Evolutionary conservation across 371 early-diverging fungal genomes (phyloP), one percentile per base, ranked within the genome.

Genomic region (Mucor plumbeus): DNA sequence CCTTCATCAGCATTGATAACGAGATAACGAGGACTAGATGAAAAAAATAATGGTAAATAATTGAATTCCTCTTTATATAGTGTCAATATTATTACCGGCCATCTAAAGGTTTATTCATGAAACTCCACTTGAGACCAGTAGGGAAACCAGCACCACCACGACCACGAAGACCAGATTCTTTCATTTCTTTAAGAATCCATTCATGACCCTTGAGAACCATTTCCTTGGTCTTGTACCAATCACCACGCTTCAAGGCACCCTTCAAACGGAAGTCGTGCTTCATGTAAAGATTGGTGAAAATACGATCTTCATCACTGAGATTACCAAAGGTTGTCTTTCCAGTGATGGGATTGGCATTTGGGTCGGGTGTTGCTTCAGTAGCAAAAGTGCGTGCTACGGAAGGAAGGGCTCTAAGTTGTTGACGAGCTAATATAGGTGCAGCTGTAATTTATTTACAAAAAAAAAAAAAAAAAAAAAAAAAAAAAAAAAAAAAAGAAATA

Each of bases 171-270:
- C 99, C 99, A 26, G 95, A 95, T 60, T 86, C 87, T 83, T 98
- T 98, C 88, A 97, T 92, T 86, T 98, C 97, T 75, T 95, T 90
- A 69, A 98, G 84, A 73, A 98, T 98, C 97, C 97, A 98, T 61
- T 95, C 94, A 73, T 94, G 90, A 53, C 99, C 99, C 83, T 98
- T 98, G 61, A 93, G 87, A 41, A 98, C 73, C 54, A 98, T 90
- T 78, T 98, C 98, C 85, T 98, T 98, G 65, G 99, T 98, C 86
- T 97, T 97, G 90, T 96, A 91, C 98, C 98, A 98, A 85, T 98
- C 98, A 63, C 99, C 98, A 69, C 98, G 93, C 83, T 92, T 91
- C 77, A 90, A 64, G 9, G 99, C 98, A 7, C 96, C 97, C 67
- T 91, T 84, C 48, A 98, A 87, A 17, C 89, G 82, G 72, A 85